These are phyloP conservation scores for Suhomyces terraborum DNA, from an alignment of 1,139 yeast species.

Conservation along the genomic window DNA sequence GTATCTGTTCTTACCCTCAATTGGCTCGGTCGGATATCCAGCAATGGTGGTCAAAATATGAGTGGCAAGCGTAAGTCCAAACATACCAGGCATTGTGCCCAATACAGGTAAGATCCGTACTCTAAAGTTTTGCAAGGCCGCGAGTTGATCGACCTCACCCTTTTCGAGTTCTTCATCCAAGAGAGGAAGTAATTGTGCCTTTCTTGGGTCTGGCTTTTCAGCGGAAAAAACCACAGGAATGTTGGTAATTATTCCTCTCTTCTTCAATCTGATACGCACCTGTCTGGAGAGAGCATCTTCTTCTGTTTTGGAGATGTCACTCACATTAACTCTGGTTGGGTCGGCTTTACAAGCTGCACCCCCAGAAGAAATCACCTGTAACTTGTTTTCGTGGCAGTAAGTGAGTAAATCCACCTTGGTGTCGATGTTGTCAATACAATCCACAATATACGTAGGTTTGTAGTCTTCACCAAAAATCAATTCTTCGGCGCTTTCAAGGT, in stretches of 20 bases:
- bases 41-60: conserved; percentile 76
- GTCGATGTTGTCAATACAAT: conserved; percentile 94
- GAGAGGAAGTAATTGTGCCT: conserved; percentile 82
- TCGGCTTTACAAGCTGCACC: conserved; percentile 85
- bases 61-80: conserved; percentile 88
- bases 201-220: conserved; percentile 94
- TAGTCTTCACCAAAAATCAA: conserved; percentile 56
- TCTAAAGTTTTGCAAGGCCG: conserved; percentile 86
- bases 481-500: conserved; percentile 59
- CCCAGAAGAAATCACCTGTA: conserved; percentile 82
- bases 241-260: conserved; percentile 71
- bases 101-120: conserved; percentile 92
- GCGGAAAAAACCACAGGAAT: conserved; percentile 91
- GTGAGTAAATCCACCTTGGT: conserved; percentile 88
- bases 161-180: conserved; percentile 75
- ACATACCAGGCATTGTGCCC: conserved; percentile 96
- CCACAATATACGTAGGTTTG: conserved; percentile 74
- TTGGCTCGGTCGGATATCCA: conserved; percentile 85
- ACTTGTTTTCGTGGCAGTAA: conserved; percentile 59
- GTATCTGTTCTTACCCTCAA: conserved; percentile 87
- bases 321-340: conserved; percentile 48
- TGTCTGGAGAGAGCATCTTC: conserved; percentile 93
- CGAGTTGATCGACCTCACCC: conserved; percentile 84
- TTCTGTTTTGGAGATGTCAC: conserved; percentile 59
- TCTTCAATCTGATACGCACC: conserved; percentile 79